A percentile compares a stretch with the other conserved stretches of the same genome.
These are phyloP conservation scores for Orbilia brochopaga DNA, from an alignment of 2,329 filamentous ascomycete species.

Conservation along the genomic window DNA sequence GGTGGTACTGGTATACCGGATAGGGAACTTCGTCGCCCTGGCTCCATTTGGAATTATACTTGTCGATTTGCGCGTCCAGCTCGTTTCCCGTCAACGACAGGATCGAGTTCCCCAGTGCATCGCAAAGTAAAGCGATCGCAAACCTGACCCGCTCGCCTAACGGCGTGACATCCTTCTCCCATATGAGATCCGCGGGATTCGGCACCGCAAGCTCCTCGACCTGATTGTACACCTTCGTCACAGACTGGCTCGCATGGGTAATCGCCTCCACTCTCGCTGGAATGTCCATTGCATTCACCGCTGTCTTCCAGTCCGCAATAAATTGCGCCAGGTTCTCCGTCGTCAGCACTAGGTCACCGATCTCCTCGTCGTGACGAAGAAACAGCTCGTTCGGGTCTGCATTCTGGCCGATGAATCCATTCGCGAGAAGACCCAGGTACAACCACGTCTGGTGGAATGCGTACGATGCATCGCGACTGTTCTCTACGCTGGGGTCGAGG, in stretches of 20 bases:
- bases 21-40: conserved; percentile 12
- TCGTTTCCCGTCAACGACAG: conserved; percentile 3
- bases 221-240: conserved; percentile 11
- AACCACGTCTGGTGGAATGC: conserved; percentile 46
- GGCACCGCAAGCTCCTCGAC: conserved; percentile 26
- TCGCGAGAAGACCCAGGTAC: conserved; percentile 35
- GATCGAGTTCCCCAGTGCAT: conserved; percentile 32
- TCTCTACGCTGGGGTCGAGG: conserved; percentile 22
- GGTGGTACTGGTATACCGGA: conserved; percentile 13
- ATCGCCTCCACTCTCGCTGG: conserved; percentile 23
- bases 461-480: conserved; percentile 33
- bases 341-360: conserved; percentile 23
- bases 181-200: conserved; percentile 20
- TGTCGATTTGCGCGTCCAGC: conserved; percentile 25
- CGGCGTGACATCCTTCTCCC: conserved; percentile 10
- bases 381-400: conserved; percentile 20
- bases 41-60: conserved; percentile 37
- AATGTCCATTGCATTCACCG: conserved; percentile 24
- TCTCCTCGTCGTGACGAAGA: conserved; percentile 25
- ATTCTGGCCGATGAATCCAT: conserved; percentile 28
- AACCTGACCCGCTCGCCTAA: conserved; percentile 30
- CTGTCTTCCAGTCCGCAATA: conserved; percentile 13
- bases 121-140: conserved; percentile 33
- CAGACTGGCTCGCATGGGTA: conserved; percentile 2
- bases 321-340: conserved; percentile 26